Evolutionary conservation across 306 rosid genomes (phyloP).

Genomic region (Quercus ilex): DNA sequence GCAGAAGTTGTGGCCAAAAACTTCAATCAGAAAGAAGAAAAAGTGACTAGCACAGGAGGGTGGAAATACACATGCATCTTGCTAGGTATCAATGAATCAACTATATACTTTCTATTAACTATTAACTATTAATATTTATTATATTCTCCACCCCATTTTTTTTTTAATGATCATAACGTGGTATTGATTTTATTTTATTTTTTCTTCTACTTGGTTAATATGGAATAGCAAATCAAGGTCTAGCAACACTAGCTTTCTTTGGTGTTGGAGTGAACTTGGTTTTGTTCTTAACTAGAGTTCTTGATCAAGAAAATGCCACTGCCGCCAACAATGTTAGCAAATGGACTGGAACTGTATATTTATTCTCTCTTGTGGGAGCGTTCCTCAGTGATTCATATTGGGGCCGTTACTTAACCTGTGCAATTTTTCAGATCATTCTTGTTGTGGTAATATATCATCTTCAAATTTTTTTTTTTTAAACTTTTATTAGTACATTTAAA

Average conservation of each 20-base stretch:
- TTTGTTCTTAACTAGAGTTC: slow-evolving; percentile 51
- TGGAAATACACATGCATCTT: slow-evolving; percentile 41
- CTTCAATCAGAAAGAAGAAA: slow-evolving; percentile 3
- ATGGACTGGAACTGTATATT: slow-evolving; percentile 62
- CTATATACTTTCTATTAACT: neutral
- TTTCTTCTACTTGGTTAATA: neutral
- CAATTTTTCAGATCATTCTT: slow-evolving; percentile 41
- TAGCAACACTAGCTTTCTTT: slow-evolving; percentile 62
- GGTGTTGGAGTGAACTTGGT: slow-evolving; percentile 68
- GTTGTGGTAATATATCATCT: slow-evolving; percentile 24
- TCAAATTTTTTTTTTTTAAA: neutral
- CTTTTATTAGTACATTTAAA: neutral
- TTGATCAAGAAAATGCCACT: slow-evolving; percentile 36
- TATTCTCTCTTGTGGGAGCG: slow-evolving; percentile 52
- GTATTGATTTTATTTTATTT: neutral
- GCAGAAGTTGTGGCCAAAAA: slow-evolving; percentile 16
- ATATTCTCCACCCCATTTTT: too few relatives aligned
- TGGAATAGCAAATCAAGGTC: slow-evolving; percentile 50
- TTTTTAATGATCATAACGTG: neutral
- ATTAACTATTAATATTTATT: too few relatives aligned
- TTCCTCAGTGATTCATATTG: slow-evolving; percentile 61
- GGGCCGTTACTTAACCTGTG: slow-evolving; percentile 54
- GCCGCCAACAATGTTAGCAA: slow-evolving; percentile 58
- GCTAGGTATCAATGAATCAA: slow-evolving; percentile 34
- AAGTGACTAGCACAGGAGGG: slow-evolving; percentile 22